Conservation (phyloP, 1,139 yeast species). For the Saccharomycopsis hybrid region DNA sequence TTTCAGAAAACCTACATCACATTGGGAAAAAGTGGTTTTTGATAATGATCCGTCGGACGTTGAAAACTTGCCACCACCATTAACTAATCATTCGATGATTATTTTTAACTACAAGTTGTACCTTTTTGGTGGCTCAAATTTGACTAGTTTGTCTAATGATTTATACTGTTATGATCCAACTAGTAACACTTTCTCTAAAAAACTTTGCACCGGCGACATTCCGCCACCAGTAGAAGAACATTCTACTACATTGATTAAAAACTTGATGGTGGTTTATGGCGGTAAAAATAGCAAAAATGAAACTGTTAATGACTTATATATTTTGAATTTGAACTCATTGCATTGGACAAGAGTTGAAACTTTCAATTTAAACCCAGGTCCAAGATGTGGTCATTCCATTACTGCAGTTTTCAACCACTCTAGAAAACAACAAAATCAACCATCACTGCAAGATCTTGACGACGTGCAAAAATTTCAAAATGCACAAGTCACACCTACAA, state of each 20-base stretch:
- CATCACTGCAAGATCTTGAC: background rate
- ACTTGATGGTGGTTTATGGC: constrained; percentile 79
- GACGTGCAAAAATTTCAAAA: constrained; percentile 11
- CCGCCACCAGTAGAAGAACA: constrained; percentile 94
- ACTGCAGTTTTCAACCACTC: constrained; percentile 42
- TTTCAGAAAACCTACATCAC: constrained; percentile 76
- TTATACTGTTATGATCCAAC: constrained; percentile 78
- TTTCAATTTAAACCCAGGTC: constrained; percentile 57
- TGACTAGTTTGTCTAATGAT: constrained; percentile 67
- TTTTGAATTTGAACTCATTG: constrained; percentile 67
- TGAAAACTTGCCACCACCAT: constrained; percentile 70
- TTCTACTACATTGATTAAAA: constrained; percentile 74
- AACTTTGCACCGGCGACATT: constrained; percentile 46
- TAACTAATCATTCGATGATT: constrained; percentile 88
- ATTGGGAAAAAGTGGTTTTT: constrained; percentile 74
- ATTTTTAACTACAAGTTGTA: constrained; percentile 74
- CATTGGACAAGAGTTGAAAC: constrained; percentile 64
- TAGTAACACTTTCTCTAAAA: constrained; percentile 48
- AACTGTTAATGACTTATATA: constrained; percentile 60
- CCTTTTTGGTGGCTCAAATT: constrained; percentile 92
- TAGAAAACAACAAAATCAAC: constrained; percentile 6
- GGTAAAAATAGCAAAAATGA: constrained; percentile 79
- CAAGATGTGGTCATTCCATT: constrained; percentile 92
- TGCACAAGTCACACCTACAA: constrained; percentile 6
- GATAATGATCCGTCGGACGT: constrained; percentile 29